These are phyloP conservation scores for Boletellus ananas DNA, from an alignment of 768 basidiomycete species.

Conservation along the genomic window DNA sequence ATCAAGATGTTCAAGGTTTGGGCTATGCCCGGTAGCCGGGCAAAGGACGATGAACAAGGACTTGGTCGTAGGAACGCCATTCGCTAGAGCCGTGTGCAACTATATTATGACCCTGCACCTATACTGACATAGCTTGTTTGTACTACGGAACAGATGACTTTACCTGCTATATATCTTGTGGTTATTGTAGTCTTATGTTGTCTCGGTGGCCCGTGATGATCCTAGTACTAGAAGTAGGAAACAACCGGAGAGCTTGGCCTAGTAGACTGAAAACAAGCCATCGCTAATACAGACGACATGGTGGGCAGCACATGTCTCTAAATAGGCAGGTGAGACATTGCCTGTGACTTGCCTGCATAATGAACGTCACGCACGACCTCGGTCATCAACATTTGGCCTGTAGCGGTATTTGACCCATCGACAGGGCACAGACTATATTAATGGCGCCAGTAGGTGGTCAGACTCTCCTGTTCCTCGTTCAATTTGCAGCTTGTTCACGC, in stretches of 20 bases:
- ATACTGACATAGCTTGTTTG: conserved; percentile 7
- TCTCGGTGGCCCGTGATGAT: neutral
- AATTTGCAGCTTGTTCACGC: neutral
- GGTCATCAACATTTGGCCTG: neutral
- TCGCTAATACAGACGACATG: neutral
- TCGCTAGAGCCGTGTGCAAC: conserved; percentile 17
- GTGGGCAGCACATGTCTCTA: neutral
- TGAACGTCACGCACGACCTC: neutral
- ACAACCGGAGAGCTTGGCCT: neutral
- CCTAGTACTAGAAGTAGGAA: neutral
- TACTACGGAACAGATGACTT: neutral
- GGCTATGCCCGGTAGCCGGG: conserved; percentile 28
- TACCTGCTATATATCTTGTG: conserved; percentile 10
- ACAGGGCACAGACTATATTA: neutral
- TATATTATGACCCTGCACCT: conserved; percentile 7
- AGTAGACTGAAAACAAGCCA: neutral
- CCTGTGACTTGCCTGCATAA: neutral
- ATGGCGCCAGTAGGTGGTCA: conserved; percentile 28
- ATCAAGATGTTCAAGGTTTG: conserved; percentile 76
- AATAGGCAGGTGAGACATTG: neutral
- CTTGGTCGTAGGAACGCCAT: conserved; percentile 23
- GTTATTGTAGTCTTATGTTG: conserved; percentile 8
- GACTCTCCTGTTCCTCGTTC: neutral
- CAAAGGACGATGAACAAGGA: conserved; percentile 19
- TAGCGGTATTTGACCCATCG: neutral